Evolutionary conservation across 305 asterid species (phyloP).

Genomic region (Rubia occidens): DNA sequence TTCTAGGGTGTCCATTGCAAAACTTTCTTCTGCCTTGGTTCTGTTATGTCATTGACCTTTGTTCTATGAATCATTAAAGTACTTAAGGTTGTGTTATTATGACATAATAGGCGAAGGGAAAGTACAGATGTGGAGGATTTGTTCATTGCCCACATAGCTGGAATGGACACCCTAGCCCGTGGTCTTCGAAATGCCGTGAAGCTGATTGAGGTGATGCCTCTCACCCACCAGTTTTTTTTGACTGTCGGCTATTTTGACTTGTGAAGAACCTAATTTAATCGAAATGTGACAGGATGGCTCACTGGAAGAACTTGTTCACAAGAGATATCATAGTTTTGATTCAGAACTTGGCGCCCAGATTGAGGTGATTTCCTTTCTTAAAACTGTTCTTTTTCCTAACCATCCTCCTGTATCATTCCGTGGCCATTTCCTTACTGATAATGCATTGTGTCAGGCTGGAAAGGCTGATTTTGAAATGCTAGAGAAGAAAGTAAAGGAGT

Average conservation of each 20-base stretch:
- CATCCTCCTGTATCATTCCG: background rate
- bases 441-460: slow-evolving; percentile 48
- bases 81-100: background rate
- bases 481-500: slow-evolving; percentile 71
- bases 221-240: background rate
- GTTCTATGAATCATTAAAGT: too few relatives aligned
- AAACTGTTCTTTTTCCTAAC: background rate
- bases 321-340: slow-evolving; percentile 85
- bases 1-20: too few relatives aligned
- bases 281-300: slow-evolving; percentile 50
- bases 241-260: background rate
- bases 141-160: slow-evolving; percentile 86
- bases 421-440: background rate
- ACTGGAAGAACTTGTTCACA: slow-evolving; percentile 54
- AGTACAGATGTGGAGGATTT: slow-evolving; percentile 93
- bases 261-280: background rate
- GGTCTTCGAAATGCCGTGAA: slow-evolving; percentile 89
- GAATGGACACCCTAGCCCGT: slow-evolving; percentile 96
- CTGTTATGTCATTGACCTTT: too few relatives aligned
- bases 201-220: slow-evolving; percentile 50
- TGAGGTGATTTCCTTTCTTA: slow-evolving; percentile 40
- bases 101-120: slow-evolving; percentile 65
- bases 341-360: slow-evolving; percentile 65
- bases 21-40: background rate
- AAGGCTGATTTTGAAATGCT: slow-evolving; percentile 77